Evolutionary conservation across 345 rosid genomes (phyloP).

Genomic region (Euclidium syriacum): DNA sequence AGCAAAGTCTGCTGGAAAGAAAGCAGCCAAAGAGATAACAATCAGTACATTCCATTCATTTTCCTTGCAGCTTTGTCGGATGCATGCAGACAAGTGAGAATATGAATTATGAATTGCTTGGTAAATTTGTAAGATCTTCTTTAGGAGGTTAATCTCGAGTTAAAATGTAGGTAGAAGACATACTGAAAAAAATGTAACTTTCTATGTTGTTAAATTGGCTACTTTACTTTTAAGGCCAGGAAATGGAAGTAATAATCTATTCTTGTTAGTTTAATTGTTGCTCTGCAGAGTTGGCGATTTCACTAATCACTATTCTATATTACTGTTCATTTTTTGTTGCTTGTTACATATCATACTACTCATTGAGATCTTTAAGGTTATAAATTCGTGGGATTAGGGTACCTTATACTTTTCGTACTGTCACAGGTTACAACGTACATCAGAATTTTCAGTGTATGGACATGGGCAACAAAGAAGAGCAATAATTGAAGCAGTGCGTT

Average conservation of each 20-base stretch:
- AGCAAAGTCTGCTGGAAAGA: constrained; percentile 71
- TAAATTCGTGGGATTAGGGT: background rate
- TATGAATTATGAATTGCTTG: background rate
- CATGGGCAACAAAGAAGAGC: constrained; percentile 95
- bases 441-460: constrained; percentile 83
- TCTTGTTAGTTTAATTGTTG: background rate
- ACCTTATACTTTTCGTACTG: constrained; percentile 16
- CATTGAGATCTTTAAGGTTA: background rate
- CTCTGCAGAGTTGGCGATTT: background rate
- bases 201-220: background rate
- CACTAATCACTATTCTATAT: background rate
- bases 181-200: background rate
- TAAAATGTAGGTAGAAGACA: background rate
- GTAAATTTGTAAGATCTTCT: background rate
- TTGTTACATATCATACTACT: background rate
- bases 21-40: constrained; percentile 67
- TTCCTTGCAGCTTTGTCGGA: constrained; percentile 86
- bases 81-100: constrained; percentile 85
- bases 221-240: background rate
- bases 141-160: background rate
- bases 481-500: constrained; percentile 80
- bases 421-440: constrained; percentile 70
- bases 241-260: background rate
- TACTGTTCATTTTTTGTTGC: background rate
- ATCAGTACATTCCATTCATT: constrained; percentile 96